Evolutionary conservation across 1,284 basidiomycete species (phyloP).

Genomic region (Kalmanozyma brasiliensis): DNA sequence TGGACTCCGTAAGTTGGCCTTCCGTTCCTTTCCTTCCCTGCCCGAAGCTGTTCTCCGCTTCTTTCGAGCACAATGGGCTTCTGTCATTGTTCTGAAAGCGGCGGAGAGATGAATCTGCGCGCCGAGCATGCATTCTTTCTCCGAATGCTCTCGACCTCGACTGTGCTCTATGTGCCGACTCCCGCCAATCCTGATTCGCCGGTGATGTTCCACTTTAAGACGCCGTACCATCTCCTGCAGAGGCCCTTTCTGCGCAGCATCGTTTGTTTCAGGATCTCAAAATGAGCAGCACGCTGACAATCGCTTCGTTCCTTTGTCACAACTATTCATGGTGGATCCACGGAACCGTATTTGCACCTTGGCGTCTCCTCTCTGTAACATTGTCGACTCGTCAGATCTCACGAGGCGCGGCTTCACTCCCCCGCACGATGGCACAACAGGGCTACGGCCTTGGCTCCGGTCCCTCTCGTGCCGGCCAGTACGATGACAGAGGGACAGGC

Average conservation of each 20-base stretch:
- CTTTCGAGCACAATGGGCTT: constrained; percentile 1
- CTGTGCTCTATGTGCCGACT: constrained; percentile 4
- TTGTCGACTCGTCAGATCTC: constrained; percentile 4
- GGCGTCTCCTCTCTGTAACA: neutral
- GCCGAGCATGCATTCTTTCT: constrained; percentile 5
- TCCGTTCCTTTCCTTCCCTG: too few relatives aligned
- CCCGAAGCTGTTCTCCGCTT: neutral
- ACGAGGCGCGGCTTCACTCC: neutral
- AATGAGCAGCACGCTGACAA: neutral
- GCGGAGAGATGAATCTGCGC: constrained; percentile 17
- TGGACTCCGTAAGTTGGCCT: constrained; percentile 23
- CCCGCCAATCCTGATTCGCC: too few relatives aligned
- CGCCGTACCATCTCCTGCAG: too few relatives aligned
- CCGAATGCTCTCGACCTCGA: neutral
- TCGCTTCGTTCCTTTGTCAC: neutral
- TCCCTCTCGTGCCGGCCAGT: constrained; percentile 19
- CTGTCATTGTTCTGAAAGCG: constrained; percentile 11
- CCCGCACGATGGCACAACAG: constrained; percentile 25
- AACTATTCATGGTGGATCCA: too few relatives aligned
- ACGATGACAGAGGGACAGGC: constrained; percentile 16
- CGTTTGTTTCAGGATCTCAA: neutral
- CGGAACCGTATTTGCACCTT: neutral
- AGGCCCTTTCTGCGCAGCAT: too few relatives aligned
- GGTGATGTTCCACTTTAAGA: too few relatives aligned
- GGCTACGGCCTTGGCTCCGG: constrained; percentile 16